Evolutionary conservation across 148 eudicot genomes (phyloP), one percentile per base, ranked within the genome.

Genomic region (Rhododendron griersonianum): DNA sequence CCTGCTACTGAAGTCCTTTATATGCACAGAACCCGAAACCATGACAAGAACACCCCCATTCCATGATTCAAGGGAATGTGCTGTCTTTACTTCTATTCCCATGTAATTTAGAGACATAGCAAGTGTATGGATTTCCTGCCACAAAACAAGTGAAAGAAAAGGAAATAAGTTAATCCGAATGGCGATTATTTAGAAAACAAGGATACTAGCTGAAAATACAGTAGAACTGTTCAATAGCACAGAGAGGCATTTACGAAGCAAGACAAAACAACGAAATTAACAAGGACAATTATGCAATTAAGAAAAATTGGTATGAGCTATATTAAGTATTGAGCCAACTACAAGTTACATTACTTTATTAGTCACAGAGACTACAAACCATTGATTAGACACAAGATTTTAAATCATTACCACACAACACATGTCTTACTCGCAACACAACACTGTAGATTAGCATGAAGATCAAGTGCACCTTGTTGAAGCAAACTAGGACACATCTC

Each of bases 21-120:
- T 85, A 86, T 91, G 94, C 81, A 93, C 91, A 76, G 96, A 91
- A 23, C 99, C 99, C 4, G 98, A 92, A 83, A 93, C 98, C 95
- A 97, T 91, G 86, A 95, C 96, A 50, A 97, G 82, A 84, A 97
- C 96, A 83, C 99, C 99, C 84, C 96, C 93, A 88, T 89, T 95
- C 98, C 98, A 97, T 14, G 99, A 97, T 86, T 94, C 98, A 81
- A 97, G 92, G 78, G 98, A 94, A 90, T 95, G 91, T 65, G 92
- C 93, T 45, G 96, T 93, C 93, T 89, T 93, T 81, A 97, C 92
- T 90, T 95, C 98, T 86, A 95, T 89, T 55, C 92, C 91, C 41
- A 92, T 87, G 84, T 90, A 95, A 51, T 90, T 93, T 50, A 90
- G 90, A 15, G 98, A 94, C 96, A 92, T 95, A 65, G 91, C 91